Evolutionary conservation across 257 asterid species (phyloP).

Genomic region (Fraxinus americana): DNA sequence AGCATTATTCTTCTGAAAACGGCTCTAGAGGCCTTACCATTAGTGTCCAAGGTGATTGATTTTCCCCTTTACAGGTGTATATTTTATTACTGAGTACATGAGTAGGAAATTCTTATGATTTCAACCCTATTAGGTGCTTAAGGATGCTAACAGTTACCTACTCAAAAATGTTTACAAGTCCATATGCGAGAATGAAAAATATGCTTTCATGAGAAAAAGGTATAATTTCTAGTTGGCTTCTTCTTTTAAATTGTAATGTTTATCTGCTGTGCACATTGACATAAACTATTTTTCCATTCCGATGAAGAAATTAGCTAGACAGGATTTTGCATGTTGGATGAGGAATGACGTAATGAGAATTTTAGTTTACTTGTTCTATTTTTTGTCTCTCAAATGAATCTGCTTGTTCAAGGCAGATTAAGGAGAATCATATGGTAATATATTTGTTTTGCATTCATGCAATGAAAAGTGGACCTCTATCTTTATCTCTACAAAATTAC

Average conservation of each 20-base stretch:
- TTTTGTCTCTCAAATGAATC: background rate
- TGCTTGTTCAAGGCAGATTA: constrained; percentile 20
- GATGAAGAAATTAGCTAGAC: constrained; percentile 24
- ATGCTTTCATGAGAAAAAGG: constrained; percentile 77
- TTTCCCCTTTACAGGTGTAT: constrained; percentile 11
- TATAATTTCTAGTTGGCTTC: constrained; percentile 29
- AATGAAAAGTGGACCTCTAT: background rate
- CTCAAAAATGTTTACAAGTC: constrained; percentile 82
- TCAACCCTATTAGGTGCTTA: constrained; percentile 64
- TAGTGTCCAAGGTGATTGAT: constrained; percentile 74
- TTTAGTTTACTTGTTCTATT: background rate
- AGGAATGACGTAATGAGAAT: background rate
- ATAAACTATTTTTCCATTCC: constrained; percentile 13
- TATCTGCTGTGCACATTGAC: constrained; percentile 20
- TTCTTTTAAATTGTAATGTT: constrained; percentile 25
- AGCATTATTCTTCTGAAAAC: constrained; percentile 92
- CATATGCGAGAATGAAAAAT: constrained; percentile 84
- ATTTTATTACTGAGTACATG: constrained; percentile 11
- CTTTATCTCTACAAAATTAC: constrained; percentile 1
- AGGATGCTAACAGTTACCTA: constrained; percentile 89
- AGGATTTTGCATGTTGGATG: background rate
- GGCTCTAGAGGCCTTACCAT: constrained; percentile 89
- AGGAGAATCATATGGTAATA: constrained; percentile 6
- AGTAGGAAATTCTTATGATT: constrained; percentile 22
- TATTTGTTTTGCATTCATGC: constrained; percentile 10